phyloP scores from a whole-genome alignment of 306 rosid species.

The Cotoneaster glaucophyllus region DNA sequence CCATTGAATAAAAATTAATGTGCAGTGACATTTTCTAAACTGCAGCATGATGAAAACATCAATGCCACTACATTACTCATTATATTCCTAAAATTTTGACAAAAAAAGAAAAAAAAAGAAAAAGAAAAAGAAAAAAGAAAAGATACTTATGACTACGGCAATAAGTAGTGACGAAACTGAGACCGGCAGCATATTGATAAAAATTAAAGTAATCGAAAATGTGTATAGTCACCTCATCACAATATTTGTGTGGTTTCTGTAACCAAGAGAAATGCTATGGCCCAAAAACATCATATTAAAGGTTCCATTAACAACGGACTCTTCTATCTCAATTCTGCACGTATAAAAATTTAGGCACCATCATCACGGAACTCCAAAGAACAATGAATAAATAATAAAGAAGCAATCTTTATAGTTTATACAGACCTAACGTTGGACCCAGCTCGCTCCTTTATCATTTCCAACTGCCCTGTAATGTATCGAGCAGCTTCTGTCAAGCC shows the following conservation, averaged over 20 bases:
- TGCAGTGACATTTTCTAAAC: neutral
- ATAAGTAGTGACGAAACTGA: neutral
- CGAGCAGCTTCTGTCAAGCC: constrained; percentile 77
- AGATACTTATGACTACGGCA: neutral
- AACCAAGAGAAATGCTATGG: constrained; percentile 68
- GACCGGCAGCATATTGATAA: neutral
- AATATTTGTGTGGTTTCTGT: constrained; percentile 78
- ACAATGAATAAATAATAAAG: neutral
- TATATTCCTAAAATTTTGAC: neutral
- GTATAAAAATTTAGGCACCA: neutral
- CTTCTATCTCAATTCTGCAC: constrained; percentile 89
- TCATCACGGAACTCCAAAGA: constrained; percentile 6
- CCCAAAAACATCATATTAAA: constrained; percentile 84
- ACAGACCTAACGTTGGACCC: constrained; percentile 54
- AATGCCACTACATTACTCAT: constrained; percentile 1
- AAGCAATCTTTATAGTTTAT: too few relatives aligned
- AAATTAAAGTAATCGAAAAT: neutral
- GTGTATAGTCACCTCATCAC: constrained; percentile 55
- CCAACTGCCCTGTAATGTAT: constrained; percentile 67
- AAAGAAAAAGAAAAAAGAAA: too few relatives aligned
- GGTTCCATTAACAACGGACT: constrained; percentile 76
- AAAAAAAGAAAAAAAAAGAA: too few relatives aligned
- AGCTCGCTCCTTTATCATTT: constrained; percentile 59
- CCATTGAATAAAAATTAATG: constrained; percentile 22
- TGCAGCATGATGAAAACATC: constrained; percentile 4